Evolutionary conservation across 345 rosid genomes (phyloP), one percentile per base, ranked within the genome.

Genomic region (Gossypium bickii): DNA sequence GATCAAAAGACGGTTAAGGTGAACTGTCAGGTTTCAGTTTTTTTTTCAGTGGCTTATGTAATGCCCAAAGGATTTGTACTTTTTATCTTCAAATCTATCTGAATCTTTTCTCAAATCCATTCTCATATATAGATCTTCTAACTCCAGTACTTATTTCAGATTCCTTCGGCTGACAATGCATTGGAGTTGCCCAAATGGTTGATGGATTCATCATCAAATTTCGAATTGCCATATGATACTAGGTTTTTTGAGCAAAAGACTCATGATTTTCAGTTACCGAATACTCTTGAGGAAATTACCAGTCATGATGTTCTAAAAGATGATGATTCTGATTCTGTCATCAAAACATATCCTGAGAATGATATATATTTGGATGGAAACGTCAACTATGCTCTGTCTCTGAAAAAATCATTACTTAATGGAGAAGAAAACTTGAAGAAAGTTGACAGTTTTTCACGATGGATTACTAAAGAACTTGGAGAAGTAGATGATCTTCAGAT

Each of bases 391-490:
- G 16, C 78, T 69, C 75, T 82, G 3, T 16, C 83, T 67, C 72
- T 77, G 34, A 92, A 82, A 83, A 86, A 81, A 70, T 73, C 86
- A 57, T 85, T 94, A 48, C 71, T 87, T 27, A 83, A 86, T 73
- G 84, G 81, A 43, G 91, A 87, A 65, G 89, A 92, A 49, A 81
- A 88, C 78, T 82, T 93, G 83, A 89, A 89, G 76, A 92, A 93
- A 77, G 97, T 90, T 57, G 98, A 93, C 74, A 93, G 98, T 83
- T 93, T 93, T 77, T 89, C 96, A 74, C 86, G 96, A 41, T 92
- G 98, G 98, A 78, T 87, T 55, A 80, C 85, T 66, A 89, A 82
- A 84, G 98, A 92, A 80, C 90, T 93, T 67, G 93, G 80, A 41
- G 98, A 90, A 64, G 93, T 90, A 59, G 96, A 87, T 83, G 87